Base-by-base conservation (phyloP, 2,329 filamentous ascomycete species). In the Neophaeococcomyces mojaviensis region DNA sequence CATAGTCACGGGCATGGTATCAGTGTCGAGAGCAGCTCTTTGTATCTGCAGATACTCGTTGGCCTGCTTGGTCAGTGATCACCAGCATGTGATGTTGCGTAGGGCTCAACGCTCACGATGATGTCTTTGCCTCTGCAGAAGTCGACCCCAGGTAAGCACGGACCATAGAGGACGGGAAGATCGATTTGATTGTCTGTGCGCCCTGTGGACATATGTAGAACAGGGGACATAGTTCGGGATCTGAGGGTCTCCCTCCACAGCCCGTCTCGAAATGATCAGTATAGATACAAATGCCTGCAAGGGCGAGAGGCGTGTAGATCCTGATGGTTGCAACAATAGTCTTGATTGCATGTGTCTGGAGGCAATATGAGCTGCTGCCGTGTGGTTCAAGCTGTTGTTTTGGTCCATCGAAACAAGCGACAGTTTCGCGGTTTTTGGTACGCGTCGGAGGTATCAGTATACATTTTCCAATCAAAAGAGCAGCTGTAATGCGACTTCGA, bases 131-230 rank as follows among this genome's bases (percentile, higher is more conserved):
- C 15, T 26, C 10, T 20, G 26, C 13, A 24, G 22, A 18, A 10
- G 20, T 24, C 12, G 18, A 26, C 8, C 19, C 20, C 20, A 39
- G 22, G 15, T 15, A 4, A 39, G 37, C 37, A 39, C 22, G 13
- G 37, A 28, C 37, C 37, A 39, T 10, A 3, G 37, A 39, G 37
- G 18, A 39, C 15, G 37, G 20, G 20, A 39, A 39, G 37, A 24
- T 26, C 13, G 20, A 39, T 39, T 20, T 39, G 13, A 5, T 15
- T 10, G 37, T 26, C 37, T 39, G 37, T 39, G 37, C 37, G 37
- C 12, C 37, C 10, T 9, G 37, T n/a, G 19, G 37, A 26, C 7
- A 24, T 39, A 5, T 39, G 37, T 39, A 39, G 37, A 15, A 20
- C 37, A 39, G 12, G 22, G 19, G 20, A 18, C 37, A 39, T 39